Evolutionary conservation across 2,329 filamentous ascomycete genomes (phyloP), one percentile per base, ranked within the genome.

Genomic region (Mycosphaerelloides madeirae): DNA sequence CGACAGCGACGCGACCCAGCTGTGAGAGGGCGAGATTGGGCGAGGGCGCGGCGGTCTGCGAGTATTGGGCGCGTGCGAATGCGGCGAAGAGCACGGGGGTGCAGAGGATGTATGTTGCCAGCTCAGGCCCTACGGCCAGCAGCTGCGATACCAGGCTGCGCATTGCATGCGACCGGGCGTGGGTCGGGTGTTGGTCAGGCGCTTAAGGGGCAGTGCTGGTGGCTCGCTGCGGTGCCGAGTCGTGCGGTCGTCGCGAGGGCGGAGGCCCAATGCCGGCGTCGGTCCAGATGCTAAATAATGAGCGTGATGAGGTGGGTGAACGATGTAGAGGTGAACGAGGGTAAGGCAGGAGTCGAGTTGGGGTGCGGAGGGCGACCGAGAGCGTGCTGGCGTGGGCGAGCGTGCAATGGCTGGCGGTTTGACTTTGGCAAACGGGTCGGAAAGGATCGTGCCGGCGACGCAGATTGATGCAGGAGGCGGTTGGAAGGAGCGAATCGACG

Each of bases 1-100:
- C 85, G 47, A 98, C 76, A 43, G 86, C 89, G 55, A 96, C 83
- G 57, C 85, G 81, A 46, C 93, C 93, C 29, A 98, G 73, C 45
- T 81, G 72, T 20, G 77, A 79, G 47, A 95, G 77, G 63, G 95
- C 85, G 62, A 98, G 79, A 59, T 90, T 82, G 3, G 87, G 80
- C 31, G 53, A 51, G 25, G 48, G 47, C 7, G 80, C 76, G 12
- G 79, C 65, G 35, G 72, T 78, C 39, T 55, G 55, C 14, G 47
- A 38, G 16, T 49, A 44, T 31, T 54, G 44, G 18, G 56, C 55
- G 29, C 50, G 41, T 40, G 48, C 49, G 28, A 39, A 29, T 11
- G 38, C 44, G n/a, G 46, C 34, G 33, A 35, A 41, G 29, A 60
- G 46, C 19, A 62, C 39, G 25, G 56, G 57, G 20, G 54, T 38